Conservation (phyloP, 2,329 filamentous ascomycete genomes). For the Nothomitra cinnamomea region DNA sequence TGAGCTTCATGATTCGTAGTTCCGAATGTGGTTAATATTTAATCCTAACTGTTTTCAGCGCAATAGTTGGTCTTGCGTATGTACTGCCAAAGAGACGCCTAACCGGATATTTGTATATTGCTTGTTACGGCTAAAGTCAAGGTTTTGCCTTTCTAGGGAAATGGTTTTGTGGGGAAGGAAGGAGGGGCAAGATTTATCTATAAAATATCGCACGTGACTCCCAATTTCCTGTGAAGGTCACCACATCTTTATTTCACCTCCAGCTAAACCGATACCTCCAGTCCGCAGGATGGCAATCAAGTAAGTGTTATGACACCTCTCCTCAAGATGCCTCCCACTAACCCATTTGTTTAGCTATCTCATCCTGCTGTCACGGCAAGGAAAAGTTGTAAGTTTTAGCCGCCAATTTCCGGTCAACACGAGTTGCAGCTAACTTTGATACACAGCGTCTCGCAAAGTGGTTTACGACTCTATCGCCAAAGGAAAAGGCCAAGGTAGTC, state of each 20-base stretch:
- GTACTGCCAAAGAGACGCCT: too few relatives aligned
- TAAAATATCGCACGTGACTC: not conserved
- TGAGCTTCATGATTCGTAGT: slow-evolving; percentile 51
- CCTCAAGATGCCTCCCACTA: too few relatives aligned
- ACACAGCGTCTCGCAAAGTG: slow-evolving; percentile 89
- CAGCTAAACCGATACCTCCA: not conserved
- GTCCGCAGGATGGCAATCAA: slow-evolving; percentile 33
- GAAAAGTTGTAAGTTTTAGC: slow-evolving; percentile 78
- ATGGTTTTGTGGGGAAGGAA: too few relatives aligned
- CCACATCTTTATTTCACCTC: not conserved
- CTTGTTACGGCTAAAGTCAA: too few relatives aligned
- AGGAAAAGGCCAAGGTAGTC: slow-evolving; percentile 99
- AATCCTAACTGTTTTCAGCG: too few relatives aligned
- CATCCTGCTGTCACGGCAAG: slow-evolving; percentile 92
- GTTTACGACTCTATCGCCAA: slow-evolving; percentile 95
- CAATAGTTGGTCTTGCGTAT: too few relatives aligned
- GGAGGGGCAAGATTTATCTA: not conserved
- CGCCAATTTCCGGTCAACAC: slow-evolving; percentile 12
- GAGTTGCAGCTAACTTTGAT: slow-evolving; percentile 12
- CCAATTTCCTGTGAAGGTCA: not conserved
- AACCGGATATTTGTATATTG: too few relatives aligned
- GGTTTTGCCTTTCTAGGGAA: too few relatives aligned
- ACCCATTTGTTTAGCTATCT: slow-evolving; percentile 55
- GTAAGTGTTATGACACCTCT: slow-evolving; percentile 19
- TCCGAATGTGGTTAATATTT: not conserved